phyloP scores from a whole-genome alignment of 2,329 filamentous ascomycete species.

The Arthroderma sp. region DNA sequence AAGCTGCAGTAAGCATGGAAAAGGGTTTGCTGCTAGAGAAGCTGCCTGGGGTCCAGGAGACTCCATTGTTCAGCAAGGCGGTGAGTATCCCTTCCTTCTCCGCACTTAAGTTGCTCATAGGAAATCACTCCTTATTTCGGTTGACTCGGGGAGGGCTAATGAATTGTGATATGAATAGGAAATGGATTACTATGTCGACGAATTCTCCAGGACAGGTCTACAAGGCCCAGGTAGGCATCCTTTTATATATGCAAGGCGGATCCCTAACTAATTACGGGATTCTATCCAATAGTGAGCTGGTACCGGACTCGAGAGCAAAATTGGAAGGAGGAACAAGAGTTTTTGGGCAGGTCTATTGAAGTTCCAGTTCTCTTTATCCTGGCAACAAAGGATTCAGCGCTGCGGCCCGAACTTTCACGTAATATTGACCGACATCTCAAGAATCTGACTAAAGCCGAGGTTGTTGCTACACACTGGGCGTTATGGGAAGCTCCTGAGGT shows the following conservation, averaged over 20 bases:
- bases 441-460: slow-evolving; percentile 52
- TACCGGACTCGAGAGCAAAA: slow-evolving; percentile 67
- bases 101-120: not conserved
- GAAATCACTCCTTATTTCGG: no score
- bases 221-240: slow-evolving; percentile 52
- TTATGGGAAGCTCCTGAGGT: slow-evolving; percentile 59
- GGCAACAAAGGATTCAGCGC: slow-evolving; percentile 57
- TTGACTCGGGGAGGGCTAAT: not conserved
- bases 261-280: not conserved
- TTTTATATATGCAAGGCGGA: not conserved
- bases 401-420: slow-evolving; percentile 58
- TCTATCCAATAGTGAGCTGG: slow-evolving; percentile 54
- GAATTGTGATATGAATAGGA: slow-evolving; percentile 33
- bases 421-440: slow-evolving; percentile 60
- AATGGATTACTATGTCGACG: slow-evolving; percentile 61
- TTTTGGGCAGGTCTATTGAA: slow-evolving; percentile 35
- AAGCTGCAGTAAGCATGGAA: slow-evolving; percentile 46
- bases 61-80: slow-evolving; percentile 51
- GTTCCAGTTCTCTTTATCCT: slow-evolving; percentile 63
- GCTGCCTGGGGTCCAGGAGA: slow-evolving; percentile 45
- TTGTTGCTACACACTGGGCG: slow-evolving; percentile 70
- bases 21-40: slow-evolving; percentile 54
- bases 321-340: slow-evolving; percentile 55
- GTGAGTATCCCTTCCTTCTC: slow-evolving; percentile 24
- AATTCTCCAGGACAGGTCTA: slow-evolving; percentile 61